Evolutionary conservation across 805 yeast species (phyloP), one percentile per base, ranked within the genome.

Genomic region (Wickerhamiella nectarea): DNA sequence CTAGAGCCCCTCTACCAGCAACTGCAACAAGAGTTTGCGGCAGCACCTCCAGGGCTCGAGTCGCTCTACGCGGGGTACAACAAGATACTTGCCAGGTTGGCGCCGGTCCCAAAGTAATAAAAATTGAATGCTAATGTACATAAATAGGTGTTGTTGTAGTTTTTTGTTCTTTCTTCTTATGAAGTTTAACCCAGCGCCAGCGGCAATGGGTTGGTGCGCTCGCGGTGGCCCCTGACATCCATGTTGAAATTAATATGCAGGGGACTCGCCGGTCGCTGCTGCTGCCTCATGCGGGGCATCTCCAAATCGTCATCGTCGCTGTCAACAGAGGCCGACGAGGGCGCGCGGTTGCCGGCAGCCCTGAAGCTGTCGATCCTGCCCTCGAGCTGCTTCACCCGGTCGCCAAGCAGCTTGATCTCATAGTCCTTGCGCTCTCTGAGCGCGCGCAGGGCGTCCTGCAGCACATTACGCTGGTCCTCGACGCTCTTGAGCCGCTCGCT

Each of bases 371-470:
- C 61, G 20, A 56, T 48, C n/a, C 49, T 45, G 4, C 48, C 44
- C 38, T 56, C 59, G 21, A 59, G 51, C 40, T 52, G 54, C 33
- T 54, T 51, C 19, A 62, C 50, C 12, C 61, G 56, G 11, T 52
- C 56, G 14, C 46, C 49, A 21, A 55, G 38, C 25, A 56, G 56
- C 21, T 53, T 46, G 34, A 57, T 54, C 43, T 65, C 67, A 18
- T 61, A 59, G 44, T 59, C 64, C 41, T 63, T 61, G 26, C 67
- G 58, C 43, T 62, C 67, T 11, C 64, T 52, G 43, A 65, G 48
- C 3, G 67, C 53, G n/a, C 68, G 57, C 21, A 65, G 48, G 3
- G 69, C 65, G 36, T 62, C 63, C 41, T 65, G 59, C 20, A 65
- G 52, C 10, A 63, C 68, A 31, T 56, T 56, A 21, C 69, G 56